phyloP scores from a whole-genome alignment of 331 rosid genomes.

The Acacia concinna region DNA sequence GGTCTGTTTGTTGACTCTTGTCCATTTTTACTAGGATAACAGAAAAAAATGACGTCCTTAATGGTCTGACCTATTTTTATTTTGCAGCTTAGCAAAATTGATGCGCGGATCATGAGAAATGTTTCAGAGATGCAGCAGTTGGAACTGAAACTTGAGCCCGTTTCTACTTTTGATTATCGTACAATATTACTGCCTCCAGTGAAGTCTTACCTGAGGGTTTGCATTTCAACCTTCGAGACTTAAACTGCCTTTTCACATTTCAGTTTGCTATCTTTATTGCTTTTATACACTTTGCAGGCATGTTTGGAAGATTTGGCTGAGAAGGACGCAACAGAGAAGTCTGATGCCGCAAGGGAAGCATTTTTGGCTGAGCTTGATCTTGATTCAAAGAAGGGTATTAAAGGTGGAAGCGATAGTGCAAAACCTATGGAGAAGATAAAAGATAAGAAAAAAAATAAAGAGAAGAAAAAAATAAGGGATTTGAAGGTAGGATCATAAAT shows the following conservation, averaged over 20 bases:
- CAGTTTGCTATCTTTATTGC: conserved; percentile 22
- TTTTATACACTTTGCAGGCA: conserved; percentile 47
- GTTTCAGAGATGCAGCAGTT: conserved; percentile 81
- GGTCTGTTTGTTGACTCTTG: conserved; percentile 51
- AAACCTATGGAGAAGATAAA: conserved; percentile 71
- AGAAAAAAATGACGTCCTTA: conserved; percentile 19
- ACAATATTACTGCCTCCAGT: conserved; percentile 78
- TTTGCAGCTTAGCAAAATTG: conserved; percentile 86
- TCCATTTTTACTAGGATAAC: conserved; percentile 8
- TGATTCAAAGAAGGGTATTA: conserved; percentile 73
- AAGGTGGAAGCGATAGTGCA: conserved; percentile 67
- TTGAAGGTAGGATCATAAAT: conserved; percentile 60
- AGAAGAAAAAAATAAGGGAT: conserved; percentile 72
- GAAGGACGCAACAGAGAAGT: conserved; percentile 89
- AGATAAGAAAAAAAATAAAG: conserved; percentile 91
- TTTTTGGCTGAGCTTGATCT: conserved; percentile 95
- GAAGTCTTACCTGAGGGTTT: conserved; percentile 86
- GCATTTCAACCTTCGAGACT: conserved; percentile 43
- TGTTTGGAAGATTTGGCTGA: conserved; percentile 92
- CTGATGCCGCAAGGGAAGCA: conserved; percentile 96
- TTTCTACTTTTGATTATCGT: conserved; percentile 77
- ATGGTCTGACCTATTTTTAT: conserved; percentile 38
- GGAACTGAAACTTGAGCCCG: conserved; percentile 79
- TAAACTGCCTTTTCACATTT: conserved; percentile 13
- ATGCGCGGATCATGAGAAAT: conserved; percentile 70